Evolutionary conservation across 352 stramenopile species (phyloP).

Genomic region (Phytophthora cactorum): DNA sequence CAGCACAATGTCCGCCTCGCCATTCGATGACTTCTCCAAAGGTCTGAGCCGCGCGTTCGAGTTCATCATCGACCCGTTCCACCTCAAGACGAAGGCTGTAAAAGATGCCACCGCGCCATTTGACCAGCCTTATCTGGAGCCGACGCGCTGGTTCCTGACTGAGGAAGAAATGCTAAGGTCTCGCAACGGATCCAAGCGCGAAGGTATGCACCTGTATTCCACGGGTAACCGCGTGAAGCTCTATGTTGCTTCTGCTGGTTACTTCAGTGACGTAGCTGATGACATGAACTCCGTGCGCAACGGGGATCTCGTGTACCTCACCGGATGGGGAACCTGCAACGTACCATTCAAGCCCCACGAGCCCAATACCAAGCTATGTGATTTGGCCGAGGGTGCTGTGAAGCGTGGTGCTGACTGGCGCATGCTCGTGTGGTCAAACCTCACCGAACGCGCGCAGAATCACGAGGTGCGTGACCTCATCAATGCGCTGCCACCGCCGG

Average conservation of each 20-base stretch:
- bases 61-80: slow-evolving; percentile 40
- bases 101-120: slow-evolving; percentile 30
- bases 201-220: slow-evolving; percentile 46
- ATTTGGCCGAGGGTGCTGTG: slow-evolving; percentile 42
- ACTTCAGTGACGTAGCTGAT: slow-evolving; percentile 54
- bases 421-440: slow-evolving; percentile 66
- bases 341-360: slow-evolving; percentile 52
- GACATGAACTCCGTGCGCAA: slow-evolving; percentile 38
- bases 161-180: slow-evolving; percentile 56
- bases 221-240: slow-evolving; percentile 53
- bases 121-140: slow-evolving; percentile 54
- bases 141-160: slow-evolving; percentile 63
- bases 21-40: slow-evolving; percentile 18
- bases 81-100: slow-evolving; percentile 24
- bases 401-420: slow-evolving; percentile 50
- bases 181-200: slow-evolving; percentile 42
- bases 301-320: slow-evolving; percentile 50
- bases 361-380: slow-evolving; percentile 41
- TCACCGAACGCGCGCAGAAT: slow-evolving; percentile 55
- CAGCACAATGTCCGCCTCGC: slow-evolving; percentile 17
- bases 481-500: slow-evolving; percentile 40
- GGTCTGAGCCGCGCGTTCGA: slow-evolving; percentile 33
- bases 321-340: slow-evolving; percentile 65
- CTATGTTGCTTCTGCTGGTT: slow-evolving; percentile 48
- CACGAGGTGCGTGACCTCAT: slow-evolving; percentile 56